These are phyloP conservation scores for Trichopus zeylanicus DNA, from an alignment of 116 monocot genomes.

Conservation along the genomic window DNA sequence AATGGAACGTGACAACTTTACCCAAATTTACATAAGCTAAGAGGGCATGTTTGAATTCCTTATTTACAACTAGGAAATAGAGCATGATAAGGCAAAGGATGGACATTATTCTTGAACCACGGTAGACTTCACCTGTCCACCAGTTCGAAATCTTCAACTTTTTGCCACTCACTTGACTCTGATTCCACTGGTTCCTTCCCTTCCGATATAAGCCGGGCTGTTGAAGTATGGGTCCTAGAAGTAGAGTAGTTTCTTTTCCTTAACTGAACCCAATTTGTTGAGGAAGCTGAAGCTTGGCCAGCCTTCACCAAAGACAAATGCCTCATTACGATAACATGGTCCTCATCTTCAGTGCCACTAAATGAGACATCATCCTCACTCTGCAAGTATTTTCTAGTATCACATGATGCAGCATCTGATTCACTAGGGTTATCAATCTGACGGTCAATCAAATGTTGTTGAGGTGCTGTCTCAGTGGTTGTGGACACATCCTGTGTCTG, in stretches of 20 bases:
- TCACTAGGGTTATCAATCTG: slow-evolving; percentile 1
- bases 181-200: not conserved
- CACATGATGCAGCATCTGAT: slow-evolving; percentile 7
- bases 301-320: not conserved
- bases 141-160: slow-evolving; percentile 6
- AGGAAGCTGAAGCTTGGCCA: slow-evolving; percentile 2
- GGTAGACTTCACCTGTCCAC: not conserved
- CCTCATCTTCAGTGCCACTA: slow-evolving; percentile 5
- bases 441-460: not conserved
- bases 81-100: not conserved
- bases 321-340: not conserved
- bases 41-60: too few relatives aligned
- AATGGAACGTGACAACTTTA: too few relatives aligned
- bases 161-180: slow-evolving; percentile 6
- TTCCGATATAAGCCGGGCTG: not conserved
- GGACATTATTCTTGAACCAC: not conserved
- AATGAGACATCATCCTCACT: slow-evolving; percentile 9
- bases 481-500: not conserved
- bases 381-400: slow-evolving; percentile 1
- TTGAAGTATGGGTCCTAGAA: not conserved
- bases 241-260: slow-evolving; percentile 1
- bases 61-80: not conserved
- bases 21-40: too few relatives aligned
- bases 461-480: not conserved
- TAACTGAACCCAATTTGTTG: slow-evolving; percentile 2